Percentiles rank a stretch among this genome's conserved stretches.
Conservation (phyloP, 1,284 basidiomycete genomes). For the Microbotryum silenes-acaulis region DNA sequence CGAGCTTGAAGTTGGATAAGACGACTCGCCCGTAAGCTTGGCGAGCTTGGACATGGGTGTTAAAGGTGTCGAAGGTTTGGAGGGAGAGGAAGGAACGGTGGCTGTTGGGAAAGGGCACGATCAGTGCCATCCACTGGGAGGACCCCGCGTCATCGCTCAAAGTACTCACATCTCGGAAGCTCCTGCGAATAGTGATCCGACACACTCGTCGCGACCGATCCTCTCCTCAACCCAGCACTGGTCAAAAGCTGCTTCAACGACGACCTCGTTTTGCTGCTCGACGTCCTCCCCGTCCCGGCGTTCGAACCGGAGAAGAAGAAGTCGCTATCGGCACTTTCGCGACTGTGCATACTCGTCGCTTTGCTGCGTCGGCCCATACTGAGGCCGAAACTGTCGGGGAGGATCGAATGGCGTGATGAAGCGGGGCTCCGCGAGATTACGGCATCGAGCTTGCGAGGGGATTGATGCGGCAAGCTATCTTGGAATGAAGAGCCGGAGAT, state of each 20-base stretch:
- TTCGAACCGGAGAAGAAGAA: constrained; percentile 28
- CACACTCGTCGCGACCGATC: constrained; percentile 16
- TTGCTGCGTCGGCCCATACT: constrained; percentile 4
- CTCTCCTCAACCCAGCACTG: constrained; percentile 6
- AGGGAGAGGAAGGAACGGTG: too few species aligned
- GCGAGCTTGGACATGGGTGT: constrained; percentile 49
- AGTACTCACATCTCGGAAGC: neutral
- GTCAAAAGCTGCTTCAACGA: neutral
- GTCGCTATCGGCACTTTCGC: constrained; percentile 26
- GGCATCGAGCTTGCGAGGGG: neutral
- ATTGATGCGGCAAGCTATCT: too few species aligned
- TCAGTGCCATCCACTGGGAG: neutral
- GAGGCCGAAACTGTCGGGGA: neutral
- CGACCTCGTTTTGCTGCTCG: neutral
- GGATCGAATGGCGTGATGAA: constrained; percentile 2
- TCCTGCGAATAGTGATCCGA: constrained; percentile 1
- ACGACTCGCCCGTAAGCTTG: constrained; percentile 68
- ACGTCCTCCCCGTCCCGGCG: neutral
- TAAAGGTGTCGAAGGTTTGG: too few species aligned
- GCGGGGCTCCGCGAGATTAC: constrained; percentile 1
- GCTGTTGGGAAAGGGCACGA: neutral
- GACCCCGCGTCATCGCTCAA: constrained; percentile 1
- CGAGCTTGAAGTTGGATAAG: constrained; percentile 22
- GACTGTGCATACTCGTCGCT: constrained; percentile 9
- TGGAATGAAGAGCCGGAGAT: too few species aligned